Percentiles rank a stretch among this genome's conserved stretches.
Evolutionary conservation across 257 asterid genomes (phyloP).

Genomic region (Ehretia macrophylla): DNA sequence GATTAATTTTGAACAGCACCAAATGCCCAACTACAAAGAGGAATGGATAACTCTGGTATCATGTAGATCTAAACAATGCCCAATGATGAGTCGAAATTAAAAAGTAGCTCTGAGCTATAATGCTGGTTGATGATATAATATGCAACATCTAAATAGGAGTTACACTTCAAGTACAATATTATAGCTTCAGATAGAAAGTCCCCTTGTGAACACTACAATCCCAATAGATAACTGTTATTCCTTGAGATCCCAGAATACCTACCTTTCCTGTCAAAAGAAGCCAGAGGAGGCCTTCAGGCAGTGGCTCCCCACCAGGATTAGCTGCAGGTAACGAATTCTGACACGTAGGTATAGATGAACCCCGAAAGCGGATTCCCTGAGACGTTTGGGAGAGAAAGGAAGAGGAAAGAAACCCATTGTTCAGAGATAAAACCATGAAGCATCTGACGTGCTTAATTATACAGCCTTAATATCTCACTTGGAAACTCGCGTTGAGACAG

Average conservation of each 20-base stretch:
- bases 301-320: slow-evolving; percentile 90
- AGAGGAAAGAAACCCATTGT: background rate
- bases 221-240: background rate
- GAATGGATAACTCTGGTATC: too few species aligned
- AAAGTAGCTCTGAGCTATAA: too few species aligned
- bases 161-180: background rate
- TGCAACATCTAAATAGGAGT: background rate
- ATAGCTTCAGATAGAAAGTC: background rate
- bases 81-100: too few species aligned
- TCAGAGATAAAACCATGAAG: slow-evolving; percentile 10
- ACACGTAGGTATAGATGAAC: slow-evolving; percentile 94
- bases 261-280: slow-evolving; percentile 97
- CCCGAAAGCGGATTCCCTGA: slow-evolving; percentile 97
- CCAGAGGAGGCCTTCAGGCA: slow-evolving; percentile 99
- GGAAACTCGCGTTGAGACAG: background rate
- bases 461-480: slow-evolving; percentile 11
- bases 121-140: background rate
- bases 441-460: slow-evolving; percentile 8
- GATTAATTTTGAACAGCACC: background rate
- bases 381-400: slow-evolving; percentile 11
- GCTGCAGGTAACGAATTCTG: slow-evolving; percentile 88
- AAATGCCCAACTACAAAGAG: background rate
- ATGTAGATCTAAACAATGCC: too few species aligned
- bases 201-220: background rate
- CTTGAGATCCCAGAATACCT: slow-evolving; percentile 11